A percentile compares a stretch with the other conserved stretches of the same genome.
Conservation (phyloP, 2,329 filamentous ascomycete genomes). For the Septoria linicola region DNA sequence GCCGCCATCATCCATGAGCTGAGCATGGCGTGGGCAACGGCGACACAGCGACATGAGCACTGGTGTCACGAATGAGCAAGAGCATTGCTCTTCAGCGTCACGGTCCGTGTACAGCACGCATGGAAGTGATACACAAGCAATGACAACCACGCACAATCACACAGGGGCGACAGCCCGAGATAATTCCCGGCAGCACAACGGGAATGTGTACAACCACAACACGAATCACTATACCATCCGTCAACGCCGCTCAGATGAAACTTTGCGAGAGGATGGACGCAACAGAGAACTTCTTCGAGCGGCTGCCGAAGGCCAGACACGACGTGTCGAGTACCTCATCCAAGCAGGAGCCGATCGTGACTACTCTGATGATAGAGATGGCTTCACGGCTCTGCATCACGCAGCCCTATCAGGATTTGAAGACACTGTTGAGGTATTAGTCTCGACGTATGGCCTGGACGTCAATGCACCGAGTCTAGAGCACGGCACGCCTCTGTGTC, state of each 20-base stretch:
- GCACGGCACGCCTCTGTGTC: conserved; percentile 17
- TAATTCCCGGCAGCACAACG: conserved; percentile 14
- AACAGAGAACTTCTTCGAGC: not conserved
- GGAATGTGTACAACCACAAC: conserved; percentile 13
- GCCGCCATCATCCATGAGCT: too few relatives aligned
- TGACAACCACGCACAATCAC: too few relatives aligned
- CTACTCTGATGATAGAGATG: conserved; percentile 4
- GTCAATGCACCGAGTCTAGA: conserved; percentile 14
- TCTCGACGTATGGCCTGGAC: conserved; percentile 5
- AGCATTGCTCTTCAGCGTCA: too few relatives aligned
- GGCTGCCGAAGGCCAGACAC: conserved; percentile 15
- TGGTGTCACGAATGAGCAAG: too few relatives aligned
- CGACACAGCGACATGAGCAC: too few relatives aligned
- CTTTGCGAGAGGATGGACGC: not conserved
- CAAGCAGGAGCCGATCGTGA: conserved; percentile 8
- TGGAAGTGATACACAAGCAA: too few relatives aligned
- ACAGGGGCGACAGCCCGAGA: too few relatives aligned
- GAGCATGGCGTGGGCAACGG: too few relatives aligned
- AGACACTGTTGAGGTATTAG: conserved; percentile 4
- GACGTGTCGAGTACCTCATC: conserved; percentile 8
- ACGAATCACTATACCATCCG: conserved; percentile 4
- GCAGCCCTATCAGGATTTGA: conserved; percentile 16
- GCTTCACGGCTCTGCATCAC: conserved; percentile 16
- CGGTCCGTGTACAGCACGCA: too few relatives aligned
- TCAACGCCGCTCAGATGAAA: conserved; percentile 12